phyloP scores from a whole-genome alignment of 441 rosid genomes.

The Gossypium aridum region DNA sequence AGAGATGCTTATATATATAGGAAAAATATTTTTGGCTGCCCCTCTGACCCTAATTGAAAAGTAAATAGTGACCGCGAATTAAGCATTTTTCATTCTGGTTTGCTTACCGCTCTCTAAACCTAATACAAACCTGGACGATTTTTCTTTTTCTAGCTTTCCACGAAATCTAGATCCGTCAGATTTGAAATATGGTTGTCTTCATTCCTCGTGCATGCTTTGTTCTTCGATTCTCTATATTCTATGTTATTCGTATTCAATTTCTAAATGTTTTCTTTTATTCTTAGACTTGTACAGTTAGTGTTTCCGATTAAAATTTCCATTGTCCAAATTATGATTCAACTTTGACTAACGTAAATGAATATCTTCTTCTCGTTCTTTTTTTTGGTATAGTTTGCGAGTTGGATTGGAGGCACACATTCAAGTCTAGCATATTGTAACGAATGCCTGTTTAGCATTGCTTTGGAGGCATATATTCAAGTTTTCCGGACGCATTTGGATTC shows the following conservation, averaged over 20 bases:
- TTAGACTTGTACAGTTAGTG: conserved; percentile 10
- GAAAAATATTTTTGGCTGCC: too few relatives aligned
- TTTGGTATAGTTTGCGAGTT: conserved; percentile 1
- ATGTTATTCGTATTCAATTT: conserved; percentile 12
- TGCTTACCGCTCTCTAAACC: conserved; percentile 58
- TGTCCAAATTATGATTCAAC: not conserved
- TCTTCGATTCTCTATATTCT: conserved; percentile 5
- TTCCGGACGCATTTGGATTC: not conserved
- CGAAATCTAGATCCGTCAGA: conserved; percentile 31
- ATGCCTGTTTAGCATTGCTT: not conserved
- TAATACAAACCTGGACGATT: not conserved
- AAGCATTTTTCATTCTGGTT: conserved; percentile 36
- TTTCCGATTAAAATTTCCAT: not conserved
- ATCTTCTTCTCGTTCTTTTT: not conserved
- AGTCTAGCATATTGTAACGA: not conserved
- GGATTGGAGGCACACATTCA: not conserved
- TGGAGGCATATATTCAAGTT: not conserved
- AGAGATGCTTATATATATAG: too few relatives aligned
- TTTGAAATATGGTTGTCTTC: conserved; percentile 12
- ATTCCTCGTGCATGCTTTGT: not conserved
- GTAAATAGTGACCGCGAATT: conserved; percentile 29
- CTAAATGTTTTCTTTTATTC: conserved; percentile 15
- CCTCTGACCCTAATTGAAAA: too few relatives aligned
- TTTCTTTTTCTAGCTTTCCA: not conserved
- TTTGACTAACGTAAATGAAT: conserved; percentile 17